A percentile compares a stretch with the other conserved stretches of the same genome.
These are phyloP conservation scores for Periconia macrospinosa DNA, from an alignment of 2,329 filamentous ascomycete genomes.

Conservation along the genomic window DNA sequence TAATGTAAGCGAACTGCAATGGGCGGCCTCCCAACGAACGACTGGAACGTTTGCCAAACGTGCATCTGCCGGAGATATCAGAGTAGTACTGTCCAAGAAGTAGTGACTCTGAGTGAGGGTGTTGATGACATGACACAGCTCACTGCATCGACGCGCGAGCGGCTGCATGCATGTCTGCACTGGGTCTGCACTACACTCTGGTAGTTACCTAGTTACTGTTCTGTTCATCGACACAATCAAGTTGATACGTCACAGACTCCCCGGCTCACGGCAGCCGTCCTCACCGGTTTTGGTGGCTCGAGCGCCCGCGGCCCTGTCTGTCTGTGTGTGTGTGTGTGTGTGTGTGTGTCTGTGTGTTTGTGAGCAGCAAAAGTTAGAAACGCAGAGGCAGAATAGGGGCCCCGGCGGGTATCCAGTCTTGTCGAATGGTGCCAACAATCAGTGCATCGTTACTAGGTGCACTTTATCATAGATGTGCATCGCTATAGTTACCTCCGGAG, in stretches of 20 bases:
- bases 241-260: constrained; percentile 10
- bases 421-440: no score
- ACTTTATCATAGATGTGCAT: no score
- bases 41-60: background rate
- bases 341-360: constrained; percentile 11
- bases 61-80: background rate
- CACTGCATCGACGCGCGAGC: background rate
- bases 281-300: constrained; percentile 25
- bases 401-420: no score
- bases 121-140: background rate
- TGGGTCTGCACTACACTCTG: background rate
- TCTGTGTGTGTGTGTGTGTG: constrained; percentile 9
- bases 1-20: background rate
- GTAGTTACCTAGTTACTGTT: background rate
- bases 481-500: no score
- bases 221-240: constrained; percentile 7
- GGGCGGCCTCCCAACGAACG: background rate
- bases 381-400: no score
- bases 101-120: background rate
- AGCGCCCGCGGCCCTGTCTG: constrained; percentile 11
- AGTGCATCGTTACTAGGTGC: no score
- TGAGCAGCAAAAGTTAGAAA: background rate
- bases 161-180: no score
- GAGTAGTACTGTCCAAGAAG: background rate
- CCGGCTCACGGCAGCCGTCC: constrained; percentile 5